Conservation (phyloP, 345 rosid genomes). For the Theobroma cacao region DNA sequence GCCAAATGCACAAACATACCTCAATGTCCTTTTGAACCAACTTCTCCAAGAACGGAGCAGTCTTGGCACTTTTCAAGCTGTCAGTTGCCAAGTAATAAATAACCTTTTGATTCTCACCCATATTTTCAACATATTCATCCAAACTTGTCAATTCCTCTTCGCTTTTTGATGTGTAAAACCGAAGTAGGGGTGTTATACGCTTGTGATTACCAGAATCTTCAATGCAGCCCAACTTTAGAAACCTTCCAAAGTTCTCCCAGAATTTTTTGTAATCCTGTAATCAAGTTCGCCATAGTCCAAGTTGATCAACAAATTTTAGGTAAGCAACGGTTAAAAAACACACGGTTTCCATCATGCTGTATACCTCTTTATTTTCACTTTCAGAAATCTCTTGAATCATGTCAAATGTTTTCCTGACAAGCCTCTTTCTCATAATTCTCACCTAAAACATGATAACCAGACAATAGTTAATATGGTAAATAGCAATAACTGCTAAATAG, state of each 20-base stretch:
- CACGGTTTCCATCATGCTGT: background rate
- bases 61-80: conserved; percentile 92
- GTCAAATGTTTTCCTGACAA: conserved; percentile 92
- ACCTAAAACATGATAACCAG: conserved; percentile 39
- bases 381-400: conserved; percentile 91
- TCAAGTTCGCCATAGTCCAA: conserved; percentile 13
- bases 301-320: background rate
- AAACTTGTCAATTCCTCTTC: conserved; percentile 79
- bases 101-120: conserved; percentile 94
- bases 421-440: conserved; percentile 97
- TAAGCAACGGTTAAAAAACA: background rate
- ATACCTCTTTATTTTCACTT: conserved; percentile 87
- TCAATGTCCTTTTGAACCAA: conserved; percentile 85
- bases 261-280: conserved; percentile 91
- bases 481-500: background rate
- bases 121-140: conserved; percentile 88
- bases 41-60: conserved; percentile 96
- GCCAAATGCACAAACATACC: conserved; percentile 35
- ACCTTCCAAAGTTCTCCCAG: conserved; percentile 98
- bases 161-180: conserved; percentile 80
- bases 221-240: conserved; percentile 85
- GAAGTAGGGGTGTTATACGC: conserved; percentile 79
- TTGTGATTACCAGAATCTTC: conserved; percentile 98
- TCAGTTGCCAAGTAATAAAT: conserved; percentile 92
- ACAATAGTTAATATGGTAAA: background rate